Base-by-base conservation (phyloP, 306 rosid genomes). In the Prunus padus region DNA sequence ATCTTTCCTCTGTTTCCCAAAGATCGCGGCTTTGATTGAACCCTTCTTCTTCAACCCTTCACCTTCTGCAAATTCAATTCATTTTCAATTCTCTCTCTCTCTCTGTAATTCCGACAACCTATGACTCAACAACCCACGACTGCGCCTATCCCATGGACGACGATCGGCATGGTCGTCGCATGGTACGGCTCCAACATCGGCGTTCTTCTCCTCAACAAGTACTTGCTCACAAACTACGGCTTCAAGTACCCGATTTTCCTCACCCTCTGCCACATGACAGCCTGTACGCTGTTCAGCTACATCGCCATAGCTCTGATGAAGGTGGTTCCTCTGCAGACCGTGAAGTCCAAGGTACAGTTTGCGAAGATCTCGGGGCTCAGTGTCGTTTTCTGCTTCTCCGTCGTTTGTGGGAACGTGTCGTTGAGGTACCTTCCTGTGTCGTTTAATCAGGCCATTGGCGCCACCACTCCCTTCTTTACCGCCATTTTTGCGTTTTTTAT, bases 141-240 rank as follows among this genome's bases (percentile, higher is more conserved):
- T 7, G 47, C 5, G 11, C 30, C 59, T 69, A 45, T 60, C 59
- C 59, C 55, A 19, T 73, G 67, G 61, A 7, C 57, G 13, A 74
- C 74, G 23, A 33, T 73, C 74, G 78, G 82, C 25, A 62, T 49
- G 26, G 82, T 79, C 5, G 65, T 18, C 10, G 59, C 76, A 7
- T 80, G 83, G 83, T 80, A 80, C 71, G 23, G 70, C 22, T 80
- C 79, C 13, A 80, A 80, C 75, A 80, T 80, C 61, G 83, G 83
- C 0, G 65, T 80, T 25, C 79, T 80, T 4, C 67, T 80, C 3
- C 75, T 74, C 0, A 80, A 80, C 83, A 80, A 67, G 71, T 80
- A 80, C 69, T 50, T 80, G 56, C 76, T 80, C 5, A 80, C 71
- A 23, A 80, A 80, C 45, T 80, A 74, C 49, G 83, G 83, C 1